Percentiles rank a stretch among this genome's conserved stretches.
Evolutionary conservation across 257 asterid genomes (phyloP).

Genomic region (Nicotiana sylvestris): DNA sequence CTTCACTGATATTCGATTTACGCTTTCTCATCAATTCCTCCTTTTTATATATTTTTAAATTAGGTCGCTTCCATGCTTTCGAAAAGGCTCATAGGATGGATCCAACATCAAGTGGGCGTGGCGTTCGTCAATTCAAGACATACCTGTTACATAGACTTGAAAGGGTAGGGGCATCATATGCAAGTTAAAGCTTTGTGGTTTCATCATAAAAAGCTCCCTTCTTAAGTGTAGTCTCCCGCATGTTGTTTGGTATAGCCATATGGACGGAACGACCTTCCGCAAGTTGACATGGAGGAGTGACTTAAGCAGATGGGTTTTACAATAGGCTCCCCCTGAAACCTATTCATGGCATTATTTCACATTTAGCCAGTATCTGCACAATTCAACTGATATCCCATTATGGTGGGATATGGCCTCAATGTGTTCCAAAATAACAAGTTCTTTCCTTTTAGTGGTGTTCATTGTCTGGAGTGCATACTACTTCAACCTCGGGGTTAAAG

Average conservation of each 20-base stretch:
- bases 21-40: background rate
- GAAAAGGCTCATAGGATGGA: slow-evolving; percentile 95
- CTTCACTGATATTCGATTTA: background rate
- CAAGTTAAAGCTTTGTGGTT: slow-evolving; percentile 16
- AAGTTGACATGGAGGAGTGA: slow-evolving; percentile 5
- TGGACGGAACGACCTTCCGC: background rate
- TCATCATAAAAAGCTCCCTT: slow-evolving; percentile 1
- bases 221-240: background rate
- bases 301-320: background rate
- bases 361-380: background rate
- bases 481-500: background rate
- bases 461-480: background rate
- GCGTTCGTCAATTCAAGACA: slow-evolving; percentile 97
- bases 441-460: slow-evolving; percentile 11
- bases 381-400: background rate
- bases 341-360: background rate
- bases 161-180: slow-evolving; percentile 43
- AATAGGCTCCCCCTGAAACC: background rate
- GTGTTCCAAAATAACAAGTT: background rate
- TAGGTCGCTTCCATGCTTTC: slow-evolving; percentile 96
- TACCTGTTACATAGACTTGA: slow-evolving; percentile 77
- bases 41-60: slow-evolving; percentile 14
- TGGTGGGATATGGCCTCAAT: slow-evolving; percentile 6
- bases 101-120: slow-evolving; percentile 78
- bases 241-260: slow-evolving; percentile 7